phyloP scores from a whole-genome alignment of 129 eudicot species.

The Sambucus nigra region DNA sequence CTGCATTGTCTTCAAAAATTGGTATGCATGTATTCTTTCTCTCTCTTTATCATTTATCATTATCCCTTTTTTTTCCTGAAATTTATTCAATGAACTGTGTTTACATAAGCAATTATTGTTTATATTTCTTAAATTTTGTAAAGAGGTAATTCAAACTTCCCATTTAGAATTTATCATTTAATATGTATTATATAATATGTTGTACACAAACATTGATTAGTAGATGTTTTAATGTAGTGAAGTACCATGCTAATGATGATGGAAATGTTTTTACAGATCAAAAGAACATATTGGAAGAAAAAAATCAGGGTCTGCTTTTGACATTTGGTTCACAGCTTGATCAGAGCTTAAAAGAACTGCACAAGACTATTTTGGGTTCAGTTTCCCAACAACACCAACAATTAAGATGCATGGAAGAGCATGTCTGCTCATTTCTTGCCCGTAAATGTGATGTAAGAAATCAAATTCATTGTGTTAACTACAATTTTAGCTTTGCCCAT shows the following conservation, averaged over 20 bases:
- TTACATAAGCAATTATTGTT: not conserved
- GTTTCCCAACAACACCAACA: constrained; percentile 70
- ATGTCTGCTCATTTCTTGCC: constrained; percentile 52
- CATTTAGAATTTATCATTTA: not conserved
- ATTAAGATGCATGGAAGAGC: constrained; percentile 54
- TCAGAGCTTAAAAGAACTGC: constrained; percentile 67
- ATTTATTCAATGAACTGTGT: not conserved
- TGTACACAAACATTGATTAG: not conserved
- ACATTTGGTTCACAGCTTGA: constrained; percentile 68
- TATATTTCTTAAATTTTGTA: not conserved
- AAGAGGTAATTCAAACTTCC: not conserved
- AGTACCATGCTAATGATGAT: constrained; percentile 8
- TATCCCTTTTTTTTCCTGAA: not conserved
- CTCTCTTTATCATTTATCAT: too few species aligned
- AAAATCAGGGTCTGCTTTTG: constrained; percentile 55
- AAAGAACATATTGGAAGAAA: constrained; percentile 64
- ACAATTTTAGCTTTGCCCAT: not conserved
- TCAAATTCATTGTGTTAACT: constrained; percentile 6
- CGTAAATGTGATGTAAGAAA: constrained; percentile 60
- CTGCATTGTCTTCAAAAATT: constrained; percentile 41
- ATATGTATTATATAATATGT: not conserved
- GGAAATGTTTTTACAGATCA: constrained; percentile 37
- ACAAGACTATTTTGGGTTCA: constrained; percentile 46
- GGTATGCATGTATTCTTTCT: constrained; percentile 36
- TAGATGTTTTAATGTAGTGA: not conserved